Conservation (phyloP, 495 filamentous ascomycete species). For the Aspergillus egyptiacus region DNA sequence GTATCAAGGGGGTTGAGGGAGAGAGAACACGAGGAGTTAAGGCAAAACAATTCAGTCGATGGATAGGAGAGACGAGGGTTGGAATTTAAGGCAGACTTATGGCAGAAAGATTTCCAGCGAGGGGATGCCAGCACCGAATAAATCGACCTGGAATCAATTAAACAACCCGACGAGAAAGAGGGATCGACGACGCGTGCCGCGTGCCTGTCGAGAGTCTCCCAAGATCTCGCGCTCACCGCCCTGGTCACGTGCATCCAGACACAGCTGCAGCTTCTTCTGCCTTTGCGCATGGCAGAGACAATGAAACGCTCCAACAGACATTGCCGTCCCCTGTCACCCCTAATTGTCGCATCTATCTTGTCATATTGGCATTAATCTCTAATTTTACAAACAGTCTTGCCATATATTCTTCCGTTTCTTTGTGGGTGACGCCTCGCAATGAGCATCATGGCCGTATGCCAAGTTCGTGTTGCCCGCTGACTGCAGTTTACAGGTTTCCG, state of each 20-base stretch:
- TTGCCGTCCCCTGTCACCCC: not conserved
- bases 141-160: conserved; percentile 13
- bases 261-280: conserved; percentile 22
- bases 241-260: conserved; percentile 14
- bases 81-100: no score
- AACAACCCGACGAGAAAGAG: conserved; percentile 15
- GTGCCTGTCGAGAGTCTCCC: no score
- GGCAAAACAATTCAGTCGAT: not conserved
- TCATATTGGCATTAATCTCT: conserved; percentile 2
- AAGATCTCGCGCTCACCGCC: conserved; percentile 28
- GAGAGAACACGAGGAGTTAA: not conserved
- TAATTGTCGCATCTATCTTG: not conserved
- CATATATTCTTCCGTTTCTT: not conserved
- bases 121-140: conserved; percentile 1
- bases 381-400: not conserved
- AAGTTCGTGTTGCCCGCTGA: conserved; percentile 2
- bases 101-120: not conserved
- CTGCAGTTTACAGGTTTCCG: conserved; percentile 4
- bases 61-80: not conserved
- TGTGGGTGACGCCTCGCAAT: not conserved
- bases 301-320: not conserved
- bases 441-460: not conserved
- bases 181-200: conserved; percentile 25
- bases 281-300: conserved; percentile 1
- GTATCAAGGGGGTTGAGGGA: not conserved